Percentiles rank a stretch among this genome's conserved stretches.
Evolutionary conservation across 495 filamentous ascomycete genomes (phyloP).

Genomic region (Cenococcum geophilum): DNA sequence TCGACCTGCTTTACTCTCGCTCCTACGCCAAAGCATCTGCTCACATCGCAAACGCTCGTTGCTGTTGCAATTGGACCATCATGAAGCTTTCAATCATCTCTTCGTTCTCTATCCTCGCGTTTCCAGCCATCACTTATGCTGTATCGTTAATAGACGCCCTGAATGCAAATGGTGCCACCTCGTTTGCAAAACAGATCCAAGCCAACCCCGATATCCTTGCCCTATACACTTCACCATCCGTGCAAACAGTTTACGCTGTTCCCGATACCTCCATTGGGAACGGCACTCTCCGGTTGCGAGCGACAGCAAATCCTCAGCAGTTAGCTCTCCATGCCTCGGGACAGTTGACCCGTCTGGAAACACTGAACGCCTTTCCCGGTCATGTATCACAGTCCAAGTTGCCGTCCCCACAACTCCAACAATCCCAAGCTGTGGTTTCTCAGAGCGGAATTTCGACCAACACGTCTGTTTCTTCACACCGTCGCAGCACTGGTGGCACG

Average conservation of each 20-base stretch:
- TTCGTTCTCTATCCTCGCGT: not conserved
- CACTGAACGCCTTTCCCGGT: not conserved
- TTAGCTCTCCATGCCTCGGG: not conserved
- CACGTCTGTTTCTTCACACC: not conserved
- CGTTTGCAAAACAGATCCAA: constrained; percentile 35
- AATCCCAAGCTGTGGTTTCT: not conserved
- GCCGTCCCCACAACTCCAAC: not conserved
- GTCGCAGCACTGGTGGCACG: not conserved
- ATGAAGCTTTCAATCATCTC: not conserved
- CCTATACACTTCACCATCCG: constrained; percentile 30
- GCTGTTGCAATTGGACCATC: not conserved
- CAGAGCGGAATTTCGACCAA: not conserved
- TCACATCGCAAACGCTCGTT: not conserved
- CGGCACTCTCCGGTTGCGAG: not conserved
- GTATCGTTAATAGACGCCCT: constrained; percentile 16
- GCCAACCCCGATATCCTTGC: constrained; percentile 26
- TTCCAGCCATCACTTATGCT: not conserved
- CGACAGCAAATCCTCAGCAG: not conserved
- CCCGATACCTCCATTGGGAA: constrained; percentile 14
- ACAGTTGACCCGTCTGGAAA: not conserved
- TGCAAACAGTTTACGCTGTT: constrained; percentile 37
- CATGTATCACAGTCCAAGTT: not conserved
- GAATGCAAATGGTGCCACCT: constrained; percentile 26
- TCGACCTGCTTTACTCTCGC: not conserved
- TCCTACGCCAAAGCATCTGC: not conserved